Percentiles rank a stretch among this genome's conserved stretches.
Evolutionary conservation across 371 early-diverging fungal genomes (phyloP).

Genomic region (Mucor ambiguus): DNA sequence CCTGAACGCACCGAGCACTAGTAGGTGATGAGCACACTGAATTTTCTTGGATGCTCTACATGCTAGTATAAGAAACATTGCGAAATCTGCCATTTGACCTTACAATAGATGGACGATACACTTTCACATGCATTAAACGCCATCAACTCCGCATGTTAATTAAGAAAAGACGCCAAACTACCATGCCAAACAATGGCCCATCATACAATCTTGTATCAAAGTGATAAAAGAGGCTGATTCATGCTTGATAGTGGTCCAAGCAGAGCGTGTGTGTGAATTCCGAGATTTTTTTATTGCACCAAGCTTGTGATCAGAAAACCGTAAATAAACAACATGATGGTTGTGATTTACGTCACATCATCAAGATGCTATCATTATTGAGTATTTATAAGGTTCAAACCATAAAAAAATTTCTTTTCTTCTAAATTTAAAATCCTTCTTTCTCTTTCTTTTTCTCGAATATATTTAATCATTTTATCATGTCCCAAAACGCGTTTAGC

Average conservation of each 20-base stretch:
- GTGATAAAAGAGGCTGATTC: background rate
- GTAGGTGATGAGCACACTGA: background rate
- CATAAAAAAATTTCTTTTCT: constrained; percentile 7
- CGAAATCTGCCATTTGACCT: background rate
- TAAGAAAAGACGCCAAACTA: background rate
- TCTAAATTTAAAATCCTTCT: constrained; percentile 11
- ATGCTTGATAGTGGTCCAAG: background rate
- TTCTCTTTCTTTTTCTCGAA: constrained; percentile 9
- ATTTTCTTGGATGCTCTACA: background rate
- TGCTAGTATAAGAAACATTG: background rate
- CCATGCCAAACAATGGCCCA: background rate
- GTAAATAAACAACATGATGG: background rate
- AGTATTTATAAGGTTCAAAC: constrained; percentile 1
- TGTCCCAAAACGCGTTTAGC: constrained; percentile 23
- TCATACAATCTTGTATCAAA: background rate
- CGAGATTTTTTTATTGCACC: background rate
- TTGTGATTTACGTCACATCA: constrained; percentile 6
- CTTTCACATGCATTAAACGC: constrained; percentile 11
- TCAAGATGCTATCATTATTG: background rate
- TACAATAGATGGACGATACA: background rate
- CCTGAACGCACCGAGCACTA: background rate
- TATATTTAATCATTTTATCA: constrained; percentile 7
- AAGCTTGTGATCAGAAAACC: constrained; percentile 3
- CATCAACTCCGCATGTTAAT: constrained; percentile 8
- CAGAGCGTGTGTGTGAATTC: background rate